Evolutionary conservation across 768 basidiomycete species (phyloP), one percentile per base, ranked within the genome.

Genomic region (Macrolepiota fuliginosa): DNA sequence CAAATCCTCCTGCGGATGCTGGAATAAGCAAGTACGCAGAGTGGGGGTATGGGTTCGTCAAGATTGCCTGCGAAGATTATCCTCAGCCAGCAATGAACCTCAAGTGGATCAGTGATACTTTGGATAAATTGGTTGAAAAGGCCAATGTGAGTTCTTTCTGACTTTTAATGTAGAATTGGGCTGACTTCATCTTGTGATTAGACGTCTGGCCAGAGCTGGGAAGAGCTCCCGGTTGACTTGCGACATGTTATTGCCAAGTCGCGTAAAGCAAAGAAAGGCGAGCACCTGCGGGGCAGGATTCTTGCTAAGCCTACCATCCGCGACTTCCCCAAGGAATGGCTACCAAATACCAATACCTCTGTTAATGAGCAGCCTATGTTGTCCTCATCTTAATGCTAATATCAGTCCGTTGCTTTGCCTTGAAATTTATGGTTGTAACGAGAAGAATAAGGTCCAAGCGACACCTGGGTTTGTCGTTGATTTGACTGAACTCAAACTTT

Each of bases 11-110:
- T 2, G 75, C 81, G 15, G 87, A 92, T 65, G 82, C 87, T 36
- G 92, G 93, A 1, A 73, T 87, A 24, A 78, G 77, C 51, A 72
- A 72, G 10, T 72, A 82, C 46, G 78, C 78, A 50, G 73, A 70
- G 10, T 84, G 80, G 71, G 78, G 81, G 55, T 83, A 92, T 60
- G 96, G 96, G 3, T 96, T 84, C 75, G 79, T 99, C 74, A 95
- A 95, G 77, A 91, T 98, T 63, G 83, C 90, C 0, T 94, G 92
- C 70, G 96, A 98, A 68, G 85, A 90, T 73, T 96, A 94, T 73
- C 86, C 88, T 6, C 80, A 84, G 65, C 84, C 88, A 1, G 80
- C 85, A 27, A 89, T 92, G 91, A 99, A 99, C 74, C 78, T 96
- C 68, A 96, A 96, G 73, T 96, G 94, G 91, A 92, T 91, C 42